phyloP scores from a whole-genome alignment of 371 early-diverging fungal species.

The Mycotypha africana region DNA sequence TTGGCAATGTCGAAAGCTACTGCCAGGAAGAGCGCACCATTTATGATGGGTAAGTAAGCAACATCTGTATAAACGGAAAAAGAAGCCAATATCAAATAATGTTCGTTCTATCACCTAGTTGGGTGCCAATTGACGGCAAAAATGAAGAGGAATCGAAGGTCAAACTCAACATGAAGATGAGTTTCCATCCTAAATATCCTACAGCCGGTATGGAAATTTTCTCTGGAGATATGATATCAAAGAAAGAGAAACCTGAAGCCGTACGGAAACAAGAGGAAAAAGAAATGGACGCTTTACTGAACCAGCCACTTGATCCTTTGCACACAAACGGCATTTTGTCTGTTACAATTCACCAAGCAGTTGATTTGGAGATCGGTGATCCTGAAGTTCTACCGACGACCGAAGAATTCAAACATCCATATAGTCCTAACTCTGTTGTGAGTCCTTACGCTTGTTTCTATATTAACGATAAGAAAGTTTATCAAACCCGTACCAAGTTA shows the following conservation, averaged over 20 bases:
- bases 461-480: constrained; percentile 37
- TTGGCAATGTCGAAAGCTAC: constrained; percentile 29
- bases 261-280: constrained; percentile 5
- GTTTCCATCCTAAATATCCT: constrained; percentile 42
- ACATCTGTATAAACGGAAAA: too few species aligned
- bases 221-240: constrained; percentile 1
- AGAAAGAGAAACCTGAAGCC: constrained; percentile 9
- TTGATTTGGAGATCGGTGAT: constrained; percentile 35
- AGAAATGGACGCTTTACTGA: constrained; percentile 2
- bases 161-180: constrained; percentile 30
- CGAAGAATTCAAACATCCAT: constrained; percentile 35
- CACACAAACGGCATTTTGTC: constrained; percentile 34
- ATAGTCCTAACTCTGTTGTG: constrained; percentile 26
- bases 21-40: constrained; percentile 30
- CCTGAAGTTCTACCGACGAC: constrained; percentile 18
- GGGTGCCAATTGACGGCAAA: constrained; percentile 39
- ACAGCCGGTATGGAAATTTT: constrained; percentile 17
- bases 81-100: too few species aligned
- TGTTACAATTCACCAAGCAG: constrained; percentile 29
- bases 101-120: too few species aligned
- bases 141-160: constrained; percentile 19
- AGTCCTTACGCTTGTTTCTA: constrained; percentile 37
- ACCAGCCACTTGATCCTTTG: constrained; percentile 10
- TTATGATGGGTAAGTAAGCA: constrained; percentile 27
- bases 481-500: constrained; percentile 25